Percentiles rank a stretch among this genome's conserved stretches.
phyloP scores from a whole-genome alignment of 1,284 basidiomycete species.

The Leccinum ponderosum region DNA sequence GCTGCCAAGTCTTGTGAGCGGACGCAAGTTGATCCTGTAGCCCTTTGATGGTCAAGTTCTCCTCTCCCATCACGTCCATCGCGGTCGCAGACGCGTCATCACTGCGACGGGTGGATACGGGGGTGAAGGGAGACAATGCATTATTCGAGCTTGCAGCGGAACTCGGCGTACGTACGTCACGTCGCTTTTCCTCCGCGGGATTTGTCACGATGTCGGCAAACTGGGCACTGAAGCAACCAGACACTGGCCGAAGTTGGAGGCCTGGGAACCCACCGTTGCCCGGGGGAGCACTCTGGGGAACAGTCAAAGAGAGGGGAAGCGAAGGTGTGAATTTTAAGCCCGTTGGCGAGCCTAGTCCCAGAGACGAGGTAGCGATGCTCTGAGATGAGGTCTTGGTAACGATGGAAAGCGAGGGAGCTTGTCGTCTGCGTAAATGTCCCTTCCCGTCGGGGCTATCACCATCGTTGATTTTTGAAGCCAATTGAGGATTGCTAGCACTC shows the following conservation, averaged over 20 bases:
- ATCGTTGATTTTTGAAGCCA: constrained; percentile 6
- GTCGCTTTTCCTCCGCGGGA: constrained; percentile 35
- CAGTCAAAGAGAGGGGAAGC: constrained; percentile 4
- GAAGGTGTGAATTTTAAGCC: constrained; percentile 12
- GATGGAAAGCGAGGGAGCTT: constrained; percentile 45
- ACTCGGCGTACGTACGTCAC: constrained; percentile 52
- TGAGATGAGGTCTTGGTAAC: constrained; percentile 34
- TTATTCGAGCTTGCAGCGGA: constrained; percentile 43
- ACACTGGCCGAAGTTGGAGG: constrained; percentile 73
- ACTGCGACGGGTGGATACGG: constrained; percentile 38
- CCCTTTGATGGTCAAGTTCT: constrained; percentile 47
- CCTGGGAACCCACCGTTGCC: constrained; percentile 59
- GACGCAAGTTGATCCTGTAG: constrained; percentile 64
- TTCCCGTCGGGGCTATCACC: constrained; percentile 17
- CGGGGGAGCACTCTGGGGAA: constrained; percentile 64
- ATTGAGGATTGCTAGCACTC: constrained; percentile 6
- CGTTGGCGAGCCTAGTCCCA: constrained; percentile 11
- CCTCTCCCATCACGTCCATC: constrained; percentile 41
- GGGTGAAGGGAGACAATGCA: constrained; percentile 54
- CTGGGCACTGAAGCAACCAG: constrained; percentile 70
- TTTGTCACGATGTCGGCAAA: constrained; percentile 63
- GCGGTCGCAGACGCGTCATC: constrained; percentile 34
- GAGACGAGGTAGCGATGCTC: constrained; percentile 13
- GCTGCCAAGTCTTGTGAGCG: constrained; percentile 64
- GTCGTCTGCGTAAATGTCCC: constrained; percentile 34